phyloP scores from a whole-genome alignment of 2,329 filamentous ascomycete species.

The Verticillium nubilum region DNA sequence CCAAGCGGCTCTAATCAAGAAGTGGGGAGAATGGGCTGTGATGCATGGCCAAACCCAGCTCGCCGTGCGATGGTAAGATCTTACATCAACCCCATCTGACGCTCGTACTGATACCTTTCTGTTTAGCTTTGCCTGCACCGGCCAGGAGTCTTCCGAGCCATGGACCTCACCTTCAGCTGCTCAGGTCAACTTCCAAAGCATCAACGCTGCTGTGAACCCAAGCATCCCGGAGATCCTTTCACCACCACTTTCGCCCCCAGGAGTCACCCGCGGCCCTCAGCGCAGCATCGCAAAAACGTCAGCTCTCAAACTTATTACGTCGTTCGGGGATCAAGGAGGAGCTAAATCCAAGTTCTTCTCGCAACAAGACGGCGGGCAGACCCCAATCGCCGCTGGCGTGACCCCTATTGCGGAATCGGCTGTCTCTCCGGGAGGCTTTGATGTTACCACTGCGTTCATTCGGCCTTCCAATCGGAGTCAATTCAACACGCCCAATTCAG shows the following conservation, averaged over 20 bases:
- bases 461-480: constrained; percentile 62
- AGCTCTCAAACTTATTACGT: constrained; percentile 85
- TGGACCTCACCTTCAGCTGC: constrained; percentile 81
- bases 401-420: constrained; percentile 85
- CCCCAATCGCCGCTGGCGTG: constrained; percentile 74
- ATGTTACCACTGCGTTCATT: constrained; percentile 62
- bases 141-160: constrained; percentile 74
- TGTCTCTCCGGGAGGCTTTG: constrained; percentile 62
- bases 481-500: constrained; percentile 65
- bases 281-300: constrained; percentile 71
- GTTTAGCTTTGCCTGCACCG: constrained; percentile 79
- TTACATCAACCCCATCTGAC: background rate
- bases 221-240: constrained; percentile 59
- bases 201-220: constrained; percentile 44
- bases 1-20: constrained; percentile 79
- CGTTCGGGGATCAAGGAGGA: constrained; percentile 60
- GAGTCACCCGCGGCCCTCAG: constrained; percentile 52
- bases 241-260: constrained; percentile 69
- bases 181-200: constrained; percentile 51
- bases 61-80: constrained; percentile 69
- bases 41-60: constrained; percentile 83
- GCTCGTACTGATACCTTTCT: background rate
- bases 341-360: constrained; percentile 61
- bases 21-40: constrained; percentile 92
- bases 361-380: constrained; percentile 52